Base-by-base conservation (phyloP, 208 protist species). In the Leishmania amazonensis region DNA sequence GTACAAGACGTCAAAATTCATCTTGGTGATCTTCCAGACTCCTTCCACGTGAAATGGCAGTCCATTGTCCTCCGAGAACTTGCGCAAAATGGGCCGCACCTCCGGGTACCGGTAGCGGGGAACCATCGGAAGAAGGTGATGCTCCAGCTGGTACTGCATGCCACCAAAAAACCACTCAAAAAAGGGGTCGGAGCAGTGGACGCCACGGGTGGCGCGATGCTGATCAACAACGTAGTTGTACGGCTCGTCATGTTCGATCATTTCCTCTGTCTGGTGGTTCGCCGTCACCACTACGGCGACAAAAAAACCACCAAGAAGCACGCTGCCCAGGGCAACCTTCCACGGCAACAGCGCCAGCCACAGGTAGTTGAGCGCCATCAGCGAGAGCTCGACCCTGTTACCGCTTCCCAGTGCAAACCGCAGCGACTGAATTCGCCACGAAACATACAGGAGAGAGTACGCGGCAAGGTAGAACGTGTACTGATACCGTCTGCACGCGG, bases 71-170 rank as follows among this genome's bases (percentile, higher is more conserved):
- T 94, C 86, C 35, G 93, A 90, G 76, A 96, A 96, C 81, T 96
- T 93, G 74, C 88, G 88, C 17, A 96, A 83, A 53, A 95, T 75
- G n/a, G 75, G 75, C 40, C 91, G 90, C 7, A 83, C 85, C 76
- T 83, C 86, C 19, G 90, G 88, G 85, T 96, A 96, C 71, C 91
- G 89, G 84, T 96, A 94, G 78, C 89, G 90, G 0, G 93, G 88
- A 42, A 94, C 83, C 62, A 80, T 91, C 21, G 91, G 93, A 40
- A 96, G 87, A n/a, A 94, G 85, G 83, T 96, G 93, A 85, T 96
- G 93, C 87, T 96, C 93, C 40, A 96, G 87, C 85, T 96, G 93
- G 85, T 94, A 96, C 83, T 94, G 93, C 93, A 96, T 96, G 78
- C 91, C 93, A 45, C 93, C 90, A 68, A 96, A 96, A 78, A 96